Evolutionary conservation across 306 rosid species (phyloP).

Genomic region (barrel medic (Medicago truncatula)): DNA sequence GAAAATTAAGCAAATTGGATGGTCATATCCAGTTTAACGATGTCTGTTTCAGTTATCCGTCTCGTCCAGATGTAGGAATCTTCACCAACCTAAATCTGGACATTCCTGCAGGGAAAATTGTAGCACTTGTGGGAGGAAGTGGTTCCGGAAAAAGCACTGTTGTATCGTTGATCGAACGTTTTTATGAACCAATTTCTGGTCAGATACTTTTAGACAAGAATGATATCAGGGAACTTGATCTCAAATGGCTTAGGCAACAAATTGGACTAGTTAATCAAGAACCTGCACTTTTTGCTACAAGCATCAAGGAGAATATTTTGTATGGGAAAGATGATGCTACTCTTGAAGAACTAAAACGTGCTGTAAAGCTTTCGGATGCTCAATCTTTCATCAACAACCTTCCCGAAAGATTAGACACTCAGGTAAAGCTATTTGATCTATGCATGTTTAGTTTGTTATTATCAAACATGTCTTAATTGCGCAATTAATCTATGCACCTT

Average conservation of each 20-base stretch:
- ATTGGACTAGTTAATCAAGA: slow-evolving; percentile 95
- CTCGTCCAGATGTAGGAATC: slow-evolving; percentile 73
- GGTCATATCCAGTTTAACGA: slow-evolving; percentile 83
- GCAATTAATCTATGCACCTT: slow-evolving; percentile 5
- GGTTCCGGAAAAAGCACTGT: slow-evolving; percentile 97
- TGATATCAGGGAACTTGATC: slow-evolving; percentile 69
- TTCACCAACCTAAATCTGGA: slow-evolving; percentile 74
- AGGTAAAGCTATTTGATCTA: slow-evolving; percentile 51
- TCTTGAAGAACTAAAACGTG: slow-evolving; percentile 75
- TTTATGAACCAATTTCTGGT: slow-evolving; percentile 88
- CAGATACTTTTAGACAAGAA: slow-evolving; percentile 67
- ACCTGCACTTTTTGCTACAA: slow-evolving; percentile 94
- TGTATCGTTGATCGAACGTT: slow-evolving; percentile 88
- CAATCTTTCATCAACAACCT: slow-evolving; percentile 83
- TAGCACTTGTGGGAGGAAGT: slow-evolving; percentile 95
- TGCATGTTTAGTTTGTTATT: slow-evolving; percentile 18
- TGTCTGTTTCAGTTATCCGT: slow-evolving; percentile 83
- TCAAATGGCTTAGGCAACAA: slow-evolving; percentile 88
- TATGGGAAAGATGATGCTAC: slow-evolving; percentile 94
- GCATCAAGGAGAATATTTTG: slow-evolving; percentile 84
- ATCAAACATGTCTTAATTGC: slow-evolving; percentile 2
- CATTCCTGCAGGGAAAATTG: slow-evolving; percentile 85
- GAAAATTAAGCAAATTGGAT: slow-evolving; percentile 63
- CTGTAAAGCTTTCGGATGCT: slow-evolving; percentile 92
- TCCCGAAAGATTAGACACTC: slow-evolving; percentile 92